Evolutionary conservation across 106 monocot genomes (phyloP).

Genomic region (Acanthochlamys bracteata): DNA sequence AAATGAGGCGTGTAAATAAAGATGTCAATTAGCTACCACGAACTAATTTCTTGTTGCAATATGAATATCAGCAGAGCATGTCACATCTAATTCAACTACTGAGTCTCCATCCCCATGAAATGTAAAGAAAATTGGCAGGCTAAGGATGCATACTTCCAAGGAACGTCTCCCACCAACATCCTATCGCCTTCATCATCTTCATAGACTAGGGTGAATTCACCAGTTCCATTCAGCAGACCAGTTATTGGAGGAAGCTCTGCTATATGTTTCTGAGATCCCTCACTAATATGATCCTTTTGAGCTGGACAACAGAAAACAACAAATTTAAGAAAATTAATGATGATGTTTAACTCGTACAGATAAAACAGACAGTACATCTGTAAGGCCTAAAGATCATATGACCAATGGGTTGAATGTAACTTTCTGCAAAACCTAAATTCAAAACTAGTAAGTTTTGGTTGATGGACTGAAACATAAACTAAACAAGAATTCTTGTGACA

Average conservation of each 20-base stretch:
- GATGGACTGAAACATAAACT: no score
- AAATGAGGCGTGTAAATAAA: not conserved
- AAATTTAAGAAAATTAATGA: not conserved
- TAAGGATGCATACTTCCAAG: slow-evolving; percentile 75
- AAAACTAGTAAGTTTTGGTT: no score
- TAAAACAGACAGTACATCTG: not conserved
- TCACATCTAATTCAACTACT: not conserved
- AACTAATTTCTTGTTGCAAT: not conserved
- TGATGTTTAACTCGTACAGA: not conserved
- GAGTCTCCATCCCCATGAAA: not conserved
- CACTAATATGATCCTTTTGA: slow-evolving; percentile 34
- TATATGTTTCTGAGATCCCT: slow-evolving; percentile 4
- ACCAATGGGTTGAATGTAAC: no score
- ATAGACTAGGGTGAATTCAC: slow-evolving; percentile 83
- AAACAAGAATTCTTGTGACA: not conserved
- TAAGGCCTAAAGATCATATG: not conserved
- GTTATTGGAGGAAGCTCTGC: slow-evolving; percentile 26
- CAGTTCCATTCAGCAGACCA: slow-evolving; percentile 62
- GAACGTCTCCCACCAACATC: slow-evolving; percentile 87
- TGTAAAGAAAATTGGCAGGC: not conserved
- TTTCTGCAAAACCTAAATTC: no score
- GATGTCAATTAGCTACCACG: not conserved
- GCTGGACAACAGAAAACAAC: slow-evolving; percentile 23
- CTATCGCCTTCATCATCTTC: slow-evolving; percentile 88
- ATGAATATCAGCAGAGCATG: not conserved